phyloP scores from a whole-genome alignment of 2,329 filamentous ascomycete genomes.

The Polychaeton citri region DNA sequence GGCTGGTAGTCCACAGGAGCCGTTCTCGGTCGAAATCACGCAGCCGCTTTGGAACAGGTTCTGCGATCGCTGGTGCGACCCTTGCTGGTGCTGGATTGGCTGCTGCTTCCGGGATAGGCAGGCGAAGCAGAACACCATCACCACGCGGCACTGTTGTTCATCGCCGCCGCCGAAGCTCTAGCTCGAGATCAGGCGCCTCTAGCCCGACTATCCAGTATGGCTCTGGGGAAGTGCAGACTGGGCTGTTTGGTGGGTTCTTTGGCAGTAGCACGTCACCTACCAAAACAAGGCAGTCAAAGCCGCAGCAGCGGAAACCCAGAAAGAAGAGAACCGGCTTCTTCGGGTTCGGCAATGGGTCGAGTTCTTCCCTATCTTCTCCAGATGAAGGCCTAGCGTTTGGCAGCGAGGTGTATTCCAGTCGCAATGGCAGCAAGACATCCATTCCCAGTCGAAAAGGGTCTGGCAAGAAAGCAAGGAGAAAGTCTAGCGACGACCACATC shows the following conservation, averaged over 20 bases:
- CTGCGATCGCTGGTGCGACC: slow-evolving; percentile 13
- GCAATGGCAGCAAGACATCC: background rate
- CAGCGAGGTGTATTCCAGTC: background rate
- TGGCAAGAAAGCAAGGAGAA: slow-evolving; percentile 16
- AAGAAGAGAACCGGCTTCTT: slow-evolving; percentile 36
- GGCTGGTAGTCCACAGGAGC: slow-evolving; percentile 6
- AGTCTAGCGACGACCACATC: slow-evolving; percentile 31
- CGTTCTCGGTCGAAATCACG: slow-evolving; percentile 18
- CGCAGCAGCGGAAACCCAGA: slow-evolving; percentile 13
- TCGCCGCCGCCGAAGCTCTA: background rate
- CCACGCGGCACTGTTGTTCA: background rate
- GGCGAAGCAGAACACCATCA: background rate
- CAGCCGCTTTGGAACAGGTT: slow-evolving; percentile 13
- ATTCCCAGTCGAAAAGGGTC: background rate
- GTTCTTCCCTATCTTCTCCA: slow-evolving; percentile 17
- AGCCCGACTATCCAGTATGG: background rate
- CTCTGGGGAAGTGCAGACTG: background rate
- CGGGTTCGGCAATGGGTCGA: slow-evolving; percentile 31
- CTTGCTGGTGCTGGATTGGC: slow-evolving; percentile 11
- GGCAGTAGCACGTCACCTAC: slow-evolving; percentile 3
- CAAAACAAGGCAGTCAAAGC: slow-evolving; percentile 5
- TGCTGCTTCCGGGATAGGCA: slow-evolving; percentile 5
- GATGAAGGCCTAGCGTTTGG: slow-evolving; percentile 36
- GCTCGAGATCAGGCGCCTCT: background rate
- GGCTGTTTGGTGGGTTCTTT: slow-evolving; percentile 16